Evolutionary conservation across 345 rosid species (phyloP), one percentile per base, ranked within the genome.

Genomic region (Jatropha curcas): DNA sequence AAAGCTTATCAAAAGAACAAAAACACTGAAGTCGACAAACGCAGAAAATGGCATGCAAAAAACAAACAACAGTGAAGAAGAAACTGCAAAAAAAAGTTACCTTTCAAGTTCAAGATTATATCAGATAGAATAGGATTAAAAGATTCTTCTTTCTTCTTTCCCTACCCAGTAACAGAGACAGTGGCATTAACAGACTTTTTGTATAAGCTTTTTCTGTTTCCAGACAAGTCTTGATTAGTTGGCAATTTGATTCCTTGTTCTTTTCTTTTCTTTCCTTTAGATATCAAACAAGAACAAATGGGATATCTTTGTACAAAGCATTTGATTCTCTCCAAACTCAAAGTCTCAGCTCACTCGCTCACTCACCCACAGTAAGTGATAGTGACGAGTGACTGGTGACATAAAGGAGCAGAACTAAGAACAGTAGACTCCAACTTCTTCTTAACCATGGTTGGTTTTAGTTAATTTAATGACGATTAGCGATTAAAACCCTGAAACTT

Each of bases 241-340:
- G 25, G 52, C 22, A 61, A 45, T 71, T 60, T n/a, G 13, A 7
- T 52, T 53, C 12, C 28, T 11, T 55, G 9, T 25, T n/a, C 6
- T 52, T 43, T 6, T 58, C 30, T 62, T 1, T 20, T 13, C 14
- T 25, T 22, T 13, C n/a, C 16, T 14, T 12, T 14, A 56, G 58
- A 22, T 6, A 35, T 57, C 71, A 68, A 52, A 74, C 55, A 72
- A 48, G 6, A 48, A 22, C 74, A 73, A 76, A 70, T 57, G 76
- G 41, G 68, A 59, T 60, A 55, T 63, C 82, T 81, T 77, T 84
- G 65, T 65, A 34, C 60, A 75, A 74, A 73, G 86, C 75, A 79
- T 45, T 79, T 74, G 87, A 78, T 84, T 74, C 85, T 72, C 31
- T 74, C 20, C 11, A 13, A 39, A 53, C 41, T 13, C 41, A 39